A percentile compares a stretch with the other conserved stretches of the same genome.
Evolutionary conservation across 306 rosid genomes (phyloP).

Genomic region (Heteromeles arbutifolia): DNA sequence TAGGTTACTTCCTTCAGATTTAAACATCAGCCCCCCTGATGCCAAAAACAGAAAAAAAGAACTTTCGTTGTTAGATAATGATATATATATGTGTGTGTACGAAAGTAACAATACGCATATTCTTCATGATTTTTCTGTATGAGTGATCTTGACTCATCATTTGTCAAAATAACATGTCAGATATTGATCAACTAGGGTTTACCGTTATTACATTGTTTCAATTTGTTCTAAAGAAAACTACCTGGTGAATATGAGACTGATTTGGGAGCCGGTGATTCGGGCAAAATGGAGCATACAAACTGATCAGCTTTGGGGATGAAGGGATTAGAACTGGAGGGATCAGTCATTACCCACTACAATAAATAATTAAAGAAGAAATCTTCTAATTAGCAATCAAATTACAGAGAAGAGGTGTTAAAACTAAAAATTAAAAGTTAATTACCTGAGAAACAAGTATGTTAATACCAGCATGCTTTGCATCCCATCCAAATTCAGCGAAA

Average conservation of each 20-base stretch:
- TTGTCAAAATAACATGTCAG: neutral
- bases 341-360: conserved; percentile 30
- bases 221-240: neutral
- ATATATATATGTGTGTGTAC: too few relatives aligned
- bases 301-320: conserved; percentile 28
- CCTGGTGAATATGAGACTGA: conserved; percentile 34
- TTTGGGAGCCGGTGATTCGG: conserved; percentile 21
- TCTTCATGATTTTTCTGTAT: too few relatives aligned
- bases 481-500: conserved; percentile 49
- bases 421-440: neutral
- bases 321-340: conserved; percentile 10
- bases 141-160: too few relatives aligned
- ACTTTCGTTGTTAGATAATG: neutral
- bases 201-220: too few relatives aligned
- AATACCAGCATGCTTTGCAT: conserved; percentile 38
- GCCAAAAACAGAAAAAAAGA: neutral
- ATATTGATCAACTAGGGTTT: too few relatives aligned
- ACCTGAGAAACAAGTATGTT: conserved; percentile 46
- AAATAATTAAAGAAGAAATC: too few relatives aligned
- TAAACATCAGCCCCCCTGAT: conserved; percentile 43
- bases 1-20: conserved; percentile 27
- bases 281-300: conserved; percentile 40
- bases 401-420: neutral
- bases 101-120: too few relatives aligned
- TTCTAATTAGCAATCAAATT: neutral